phyloP scores from a whole-genome alignment of 2,329 filamentous ascomycete genomes.

The Trichoderma citrinoviride region DNA sequence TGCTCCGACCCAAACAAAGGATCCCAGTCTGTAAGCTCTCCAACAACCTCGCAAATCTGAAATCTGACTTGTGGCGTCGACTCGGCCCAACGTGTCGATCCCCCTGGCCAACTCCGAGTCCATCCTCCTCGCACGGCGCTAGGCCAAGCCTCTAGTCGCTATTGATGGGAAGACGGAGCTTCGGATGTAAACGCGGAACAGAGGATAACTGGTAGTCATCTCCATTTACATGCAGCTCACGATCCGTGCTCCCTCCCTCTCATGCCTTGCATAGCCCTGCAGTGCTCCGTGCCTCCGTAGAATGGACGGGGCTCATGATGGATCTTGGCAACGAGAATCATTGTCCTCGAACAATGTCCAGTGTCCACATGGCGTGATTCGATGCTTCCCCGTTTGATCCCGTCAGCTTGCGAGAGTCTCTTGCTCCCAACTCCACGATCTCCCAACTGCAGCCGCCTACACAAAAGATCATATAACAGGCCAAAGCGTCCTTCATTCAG shows the following conservation, averaged over 20 bases:
- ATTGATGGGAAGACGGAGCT: neutral
- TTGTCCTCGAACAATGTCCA: neutral
- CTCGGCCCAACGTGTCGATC: constrained; percentile 5
- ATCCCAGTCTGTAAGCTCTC: too few species aligned
- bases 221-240: neutral
- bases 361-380: constrained; percentile 5
- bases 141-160: neutral
- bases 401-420: neutral
- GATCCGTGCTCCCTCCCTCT: neutral
- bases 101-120: neutral
- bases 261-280: neutral
- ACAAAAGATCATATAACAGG: neutral
- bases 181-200: constrained; percentile 8
- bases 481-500: neutral
- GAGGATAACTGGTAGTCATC: neutral
- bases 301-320: neutral
- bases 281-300: neutral
- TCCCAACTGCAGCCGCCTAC: neutral
- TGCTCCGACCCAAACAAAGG: too few species aligned
- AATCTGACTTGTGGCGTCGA: too few species aligned
- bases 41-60: too few species aligned
- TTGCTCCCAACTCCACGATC: neutral
- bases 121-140: too few species aligned
- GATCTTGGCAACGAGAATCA: neutral
- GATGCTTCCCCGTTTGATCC: neutral